Percentiles rank a stretch among this genome's conserved stretches.
These are phyloP conservation scores for Microdochium nivale DNA, from an alignment of 2,329 filamentous ascomycete genomes.

Conservation along the genomic window DNA sequence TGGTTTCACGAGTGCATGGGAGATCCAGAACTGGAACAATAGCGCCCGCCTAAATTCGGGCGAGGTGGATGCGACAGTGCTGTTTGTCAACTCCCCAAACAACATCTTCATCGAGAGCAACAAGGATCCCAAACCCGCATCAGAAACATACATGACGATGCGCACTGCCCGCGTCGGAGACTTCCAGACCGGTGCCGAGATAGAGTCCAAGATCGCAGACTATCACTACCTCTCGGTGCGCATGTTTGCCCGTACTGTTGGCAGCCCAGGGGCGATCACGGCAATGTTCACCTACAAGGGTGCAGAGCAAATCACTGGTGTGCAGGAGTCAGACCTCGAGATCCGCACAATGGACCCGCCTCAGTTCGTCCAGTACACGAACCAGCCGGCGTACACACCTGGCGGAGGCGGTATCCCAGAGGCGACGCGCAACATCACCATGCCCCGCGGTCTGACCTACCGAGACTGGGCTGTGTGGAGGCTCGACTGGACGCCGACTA, in stretches of 20 bases:
- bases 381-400: constrained; percentile 44
- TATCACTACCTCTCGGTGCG: constrained; percentile 35
- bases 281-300: constrained; percentile 45
- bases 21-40: constrained; percentile 27
- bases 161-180: constrained; percentile 32
- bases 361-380: constrained; percentile 45
- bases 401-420: constrained; percentile 32
- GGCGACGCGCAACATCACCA: constrained; percentile 38
- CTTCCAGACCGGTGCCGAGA: constrained; percentile 40
- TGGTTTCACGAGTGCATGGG: constrained; percentile 21
- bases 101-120: constrained; percentile 37
- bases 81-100: constrained; percentile 29
- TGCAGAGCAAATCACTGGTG: constrained; percentile 21
- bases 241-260: constrained; percentile 41
- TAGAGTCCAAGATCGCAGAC: constrained; percentile 27
- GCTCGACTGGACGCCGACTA: constrained; percentile 48
- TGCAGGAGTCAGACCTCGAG: constrained; percentile 46
- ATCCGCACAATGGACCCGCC: constrained; percentile 37
- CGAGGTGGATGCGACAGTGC: constrained; percentile 18
- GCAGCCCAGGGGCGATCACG: constrained; percentile 38
- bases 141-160: constrained; percentile 37
- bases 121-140: constrained; percentile 19
- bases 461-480: constrained; percentile 49
- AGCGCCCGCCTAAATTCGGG: constrained; percentile 12
- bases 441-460: constrained; percentile 36